A percentile compares a stretch with the other conserved stretches of the same genome.
Evolutionary conservation across 2,329 filamentous ascomycete genomes (phyloP).

Genomic region (Coleophoma crateriformis): DNA sequence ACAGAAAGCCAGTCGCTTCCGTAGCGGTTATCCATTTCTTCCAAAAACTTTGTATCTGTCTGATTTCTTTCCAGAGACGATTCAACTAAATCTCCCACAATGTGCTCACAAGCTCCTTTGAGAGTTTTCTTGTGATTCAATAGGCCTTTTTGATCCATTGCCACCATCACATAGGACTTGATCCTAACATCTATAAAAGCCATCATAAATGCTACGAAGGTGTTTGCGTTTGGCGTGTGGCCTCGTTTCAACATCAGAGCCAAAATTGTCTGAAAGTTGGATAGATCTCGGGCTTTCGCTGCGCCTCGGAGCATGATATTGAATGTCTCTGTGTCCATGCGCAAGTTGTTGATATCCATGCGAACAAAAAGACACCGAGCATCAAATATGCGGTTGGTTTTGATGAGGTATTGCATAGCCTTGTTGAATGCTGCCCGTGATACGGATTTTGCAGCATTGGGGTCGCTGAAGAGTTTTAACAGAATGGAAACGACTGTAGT

Average conservation of each 20-base stretch:
- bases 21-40: slow-evolving; percentile 28
- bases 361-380: slow-evolving; percentile 28
- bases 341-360: slow-evolving; percentile 28
- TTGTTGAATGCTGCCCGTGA: slow-evolving; percentile 35
- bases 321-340: slow-evolving; percentile 30
- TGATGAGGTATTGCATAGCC: slow-evolving; percentile 31
- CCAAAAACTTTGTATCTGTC: slow-evolving; percentile 29
- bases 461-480: slow-evolving; percentile 25
- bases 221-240: slow-evolving; percentile 32
- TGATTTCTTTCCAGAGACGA: slow-evolving; percentile 21
- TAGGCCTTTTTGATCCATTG: slow-evolving; percentile 19
- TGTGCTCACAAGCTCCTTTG: slow-evolving; percentile 7
- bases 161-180: slow-evolving; percentile 11
- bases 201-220: slow-evolving; percentile 34
- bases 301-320: slow-evolving; percentile 35
- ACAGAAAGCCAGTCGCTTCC: slow-evolving; percentile 31
- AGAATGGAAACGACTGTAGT: slow-evolving; percentile 20
- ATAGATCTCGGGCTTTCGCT: slow-evolving; percentile 31
- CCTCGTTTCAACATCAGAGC: slow-evolving; percentile 30
- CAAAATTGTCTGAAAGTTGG: slow-evolving; percentile 31
- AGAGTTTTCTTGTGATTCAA: slow-evolving; percentile 7
- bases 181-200: slow-evolving; percentile 6
- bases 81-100: slow-evolving; percentile 12
- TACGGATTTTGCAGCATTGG: slow-evolving; percentile 23
- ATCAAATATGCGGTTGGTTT: slow-evolving; percentile 23